Evolutionary conservation across 371 early-diverging fungal genomes (phyloP).

Genomic region (Vairimorpha ceranae): DNA sequence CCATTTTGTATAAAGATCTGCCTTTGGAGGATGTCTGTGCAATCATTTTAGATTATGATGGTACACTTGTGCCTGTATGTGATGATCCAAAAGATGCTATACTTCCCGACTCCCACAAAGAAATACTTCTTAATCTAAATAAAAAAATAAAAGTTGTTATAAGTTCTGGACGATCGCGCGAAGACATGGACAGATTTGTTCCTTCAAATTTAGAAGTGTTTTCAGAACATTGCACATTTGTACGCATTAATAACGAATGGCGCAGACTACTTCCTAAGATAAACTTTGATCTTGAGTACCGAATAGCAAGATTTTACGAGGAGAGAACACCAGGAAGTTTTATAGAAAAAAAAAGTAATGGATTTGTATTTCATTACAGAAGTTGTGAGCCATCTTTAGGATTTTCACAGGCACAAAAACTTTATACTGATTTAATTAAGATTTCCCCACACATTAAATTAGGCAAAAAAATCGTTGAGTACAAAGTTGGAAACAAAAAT

Average conservation of each 20-base stretch:
- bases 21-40: neutral
- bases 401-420: conserved; percentile 31
- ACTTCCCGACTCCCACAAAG: conserved; percentile 48
- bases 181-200: conserved; percentile 59
- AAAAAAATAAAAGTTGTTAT: conserved; percentile 50
- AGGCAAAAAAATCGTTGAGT: conserved; percentile 60
- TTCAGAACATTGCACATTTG: conserved; percentile 62
- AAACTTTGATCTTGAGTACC: conserved; percentile 2
- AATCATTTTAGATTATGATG: conserved; percentile 61
- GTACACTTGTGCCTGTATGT: conserved; percentile 58
- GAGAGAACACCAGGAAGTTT: conserved; percentile 57
- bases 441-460: conserved; percentile 35
- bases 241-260: conserved; percentile 54
- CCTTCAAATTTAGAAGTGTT: conserved; percentile 53
- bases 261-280: neutral
- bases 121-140: conserved; percentile 41
- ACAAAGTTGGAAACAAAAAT: conserved; percentile 50
- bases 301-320: conserved; percentile 47
- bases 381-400: conserved; percentile 4
- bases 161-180: conserved; percentile 57
- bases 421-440: conserved; percentile 29
- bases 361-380: conserved; percentile 61
- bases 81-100: conserved; percentile 50
- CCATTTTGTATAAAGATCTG: neutral
- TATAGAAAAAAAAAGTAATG: conserved; percentile 59